Evolutionary conservation across 305 asterid species (phyloP).

Genomic region (Withania somnifera): DNA sequence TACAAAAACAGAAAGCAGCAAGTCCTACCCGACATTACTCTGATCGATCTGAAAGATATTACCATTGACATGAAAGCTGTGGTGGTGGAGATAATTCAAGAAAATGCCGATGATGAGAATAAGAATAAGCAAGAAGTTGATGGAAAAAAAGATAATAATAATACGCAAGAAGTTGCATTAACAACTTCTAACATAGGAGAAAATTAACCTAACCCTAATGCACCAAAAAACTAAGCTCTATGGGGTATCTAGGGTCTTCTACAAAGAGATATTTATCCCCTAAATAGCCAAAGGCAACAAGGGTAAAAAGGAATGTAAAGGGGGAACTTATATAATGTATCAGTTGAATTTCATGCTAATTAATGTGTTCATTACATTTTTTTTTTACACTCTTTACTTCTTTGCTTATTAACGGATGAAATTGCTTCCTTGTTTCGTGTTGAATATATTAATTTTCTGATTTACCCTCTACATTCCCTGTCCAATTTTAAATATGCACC

Average conservation of each 20-base stretch:
- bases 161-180: not conserved
- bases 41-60: not conserved
- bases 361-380: not conserved
- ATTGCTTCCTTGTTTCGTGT: not conserved
- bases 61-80: not conserved
- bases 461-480: not conserved
- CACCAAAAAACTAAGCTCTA: not conserved
- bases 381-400: not conserved
- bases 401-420: not conserved
- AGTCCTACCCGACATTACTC: constrained; percentile 8
- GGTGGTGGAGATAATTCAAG: not conserved
- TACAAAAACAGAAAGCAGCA: constrained; percentile 12
- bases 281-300: not conserved
- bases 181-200: not conserved
- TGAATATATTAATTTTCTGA: not conserved
- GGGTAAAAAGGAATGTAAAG: not conserved
- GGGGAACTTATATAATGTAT: not conserved
- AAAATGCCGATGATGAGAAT: not conserved
- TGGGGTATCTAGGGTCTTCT: not conserved
- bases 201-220: not conserved
- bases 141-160: not conserved
- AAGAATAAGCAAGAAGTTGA: not conserved
- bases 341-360: not conserved
- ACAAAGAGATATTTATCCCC: not conserved
- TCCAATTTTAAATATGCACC: not conserved